Conservation (phyloP, 225 moss, liverwort and hornwort genomes). For the Bryoerythrophyllum caledonicum region DNA sequence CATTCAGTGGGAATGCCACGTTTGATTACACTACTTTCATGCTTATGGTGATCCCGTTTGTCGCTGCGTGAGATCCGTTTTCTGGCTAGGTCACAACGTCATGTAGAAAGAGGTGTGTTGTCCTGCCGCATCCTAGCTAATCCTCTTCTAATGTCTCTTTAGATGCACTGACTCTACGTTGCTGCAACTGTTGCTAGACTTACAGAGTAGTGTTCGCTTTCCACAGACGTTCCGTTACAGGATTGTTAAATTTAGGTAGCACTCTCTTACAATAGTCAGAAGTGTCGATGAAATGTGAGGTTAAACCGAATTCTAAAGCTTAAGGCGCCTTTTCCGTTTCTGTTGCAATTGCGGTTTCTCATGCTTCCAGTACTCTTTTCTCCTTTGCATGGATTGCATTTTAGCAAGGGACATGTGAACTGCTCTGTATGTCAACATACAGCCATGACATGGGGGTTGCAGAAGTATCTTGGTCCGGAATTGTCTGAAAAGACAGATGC, state of each 20-base stretch:
- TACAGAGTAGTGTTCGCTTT: background rate
- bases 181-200: background rate
- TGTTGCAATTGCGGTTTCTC: background rate
- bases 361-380: background rate
- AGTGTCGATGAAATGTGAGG: background rate
- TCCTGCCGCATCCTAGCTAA: background rate
- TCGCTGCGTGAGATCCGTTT: slow-evolving; percentile 58
- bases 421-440: background rate
- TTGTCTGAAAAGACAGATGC: background rate
- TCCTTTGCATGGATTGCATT: background rate
- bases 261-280: background rate
- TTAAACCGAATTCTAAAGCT: background rate
- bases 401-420: background rate
- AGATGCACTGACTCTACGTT: background rate
- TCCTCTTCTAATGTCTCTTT: background rate
- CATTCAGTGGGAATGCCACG: slow-evolving; percentile 68
- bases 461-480: background rate
- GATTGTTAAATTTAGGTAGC: background rate
- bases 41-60: slow-evolving; percentile 87
- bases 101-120: background rate
- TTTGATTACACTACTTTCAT: slow-evolving; percentile 84
- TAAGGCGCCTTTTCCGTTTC: background rate
- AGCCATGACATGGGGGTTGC: background rate
- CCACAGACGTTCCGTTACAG: background rate
- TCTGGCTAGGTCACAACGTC: background rate